These are phyloP conservation scores for Chytridiales sp. DNA, from an alignment of 371 early-diverging fungal genomes.

Conservation along the genomic window DNA sequence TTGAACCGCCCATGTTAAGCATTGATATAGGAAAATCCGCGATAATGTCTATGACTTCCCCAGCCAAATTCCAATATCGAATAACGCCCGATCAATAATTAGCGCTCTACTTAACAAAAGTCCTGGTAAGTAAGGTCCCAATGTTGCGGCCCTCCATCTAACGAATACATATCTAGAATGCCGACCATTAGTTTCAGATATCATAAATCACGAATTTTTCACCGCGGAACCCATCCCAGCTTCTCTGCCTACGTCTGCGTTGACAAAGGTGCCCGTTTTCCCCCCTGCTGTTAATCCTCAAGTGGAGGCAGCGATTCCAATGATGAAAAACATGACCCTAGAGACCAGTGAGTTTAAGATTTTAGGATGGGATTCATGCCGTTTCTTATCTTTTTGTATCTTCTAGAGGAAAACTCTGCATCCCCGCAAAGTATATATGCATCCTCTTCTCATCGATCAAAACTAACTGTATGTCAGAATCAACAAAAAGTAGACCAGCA, in stretches of 20 bases:
- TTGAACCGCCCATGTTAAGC: constrained; percentile 8
- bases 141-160: neutral
- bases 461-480: too few relatives aligned
- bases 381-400: too few relatives aligned
- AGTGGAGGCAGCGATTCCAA: too few relatives aligned
- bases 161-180: neutral
- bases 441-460: too few relatives aligned
- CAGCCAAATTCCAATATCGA: constrained; percentile 59
- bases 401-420: too few relatives aligned
- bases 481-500: too few relatives aligned
- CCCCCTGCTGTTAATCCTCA: too few relatives aligned
- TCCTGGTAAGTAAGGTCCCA: constrained; percentile 58
- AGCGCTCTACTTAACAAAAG: constrained; percentile 69
- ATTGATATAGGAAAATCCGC: constrained; percentile 67
- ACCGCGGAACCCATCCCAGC: constrained; percentile 27
- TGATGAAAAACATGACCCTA: too few relatives aligned
- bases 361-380: too few relatives aligned
- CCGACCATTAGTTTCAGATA: neutral
- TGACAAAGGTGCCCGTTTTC: constrained; percentile 24
- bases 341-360: too few relatives aligned
- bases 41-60: constrained; percentile 82
- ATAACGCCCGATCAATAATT: constrained; percentile 78
- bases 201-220: constrained; percentile 25
- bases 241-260: constrained; percentile 41
- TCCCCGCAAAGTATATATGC: too few relatives aligned